Conservation (phyloP, 768 basidiomycete genomes). For the Termitomyces sp. region DNA sequence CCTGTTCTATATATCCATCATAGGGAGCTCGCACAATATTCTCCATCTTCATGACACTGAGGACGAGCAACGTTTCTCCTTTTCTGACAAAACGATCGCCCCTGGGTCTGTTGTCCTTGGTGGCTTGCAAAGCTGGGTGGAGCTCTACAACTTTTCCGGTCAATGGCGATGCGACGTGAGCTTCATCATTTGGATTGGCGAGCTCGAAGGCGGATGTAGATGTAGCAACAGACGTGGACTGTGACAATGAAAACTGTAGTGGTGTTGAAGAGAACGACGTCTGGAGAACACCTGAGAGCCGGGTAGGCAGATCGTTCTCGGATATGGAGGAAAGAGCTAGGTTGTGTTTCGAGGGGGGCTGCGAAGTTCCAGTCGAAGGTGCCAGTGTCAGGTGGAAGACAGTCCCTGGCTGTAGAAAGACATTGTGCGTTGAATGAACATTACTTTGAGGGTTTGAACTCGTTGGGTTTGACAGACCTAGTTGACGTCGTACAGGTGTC, state of each 20-base stretch:
- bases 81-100: constrained; percentile 18
- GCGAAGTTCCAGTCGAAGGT: constrained; percentile 1
- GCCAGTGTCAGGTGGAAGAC: constrained; percentile 28
- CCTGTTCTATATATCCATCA: constrained; percentile 24
- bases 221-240: constrained; percentile 25
- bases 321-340: constrained; percentile 26
- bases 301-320: constrained; percentile 31
- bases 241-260: constrained; percentile 26
- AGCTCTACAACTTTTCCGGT: constrained; percentile 34
- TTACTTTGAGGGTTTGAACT: not conserved
- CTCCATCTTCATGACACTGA: constrained; percentile 41
- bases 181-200: constrained; percentile 27
- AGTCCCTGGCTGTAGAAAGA: constrained; percentile 30
- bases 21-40: constrained; percentile 23
- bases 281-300: constrained; percentile 28
- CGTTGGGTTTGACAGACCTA: not conserved
- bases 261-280: constrained; percentile 26
- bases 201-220: constrained; percentile 25
- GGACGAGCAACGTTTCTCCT: constrained; percentile 27
- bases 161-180: constrained; percentile 27
- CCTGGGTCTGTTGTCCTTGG: not conserved
- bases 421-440: not conserved
- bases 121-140: constrained; percentile 22
- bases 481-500: not conserved
- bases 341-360: constrained; percentile 21